Base-by-base conservation (phyloP, 1,284 basidiomycete species). In the Paramarasmius palmivorus region DNA sequence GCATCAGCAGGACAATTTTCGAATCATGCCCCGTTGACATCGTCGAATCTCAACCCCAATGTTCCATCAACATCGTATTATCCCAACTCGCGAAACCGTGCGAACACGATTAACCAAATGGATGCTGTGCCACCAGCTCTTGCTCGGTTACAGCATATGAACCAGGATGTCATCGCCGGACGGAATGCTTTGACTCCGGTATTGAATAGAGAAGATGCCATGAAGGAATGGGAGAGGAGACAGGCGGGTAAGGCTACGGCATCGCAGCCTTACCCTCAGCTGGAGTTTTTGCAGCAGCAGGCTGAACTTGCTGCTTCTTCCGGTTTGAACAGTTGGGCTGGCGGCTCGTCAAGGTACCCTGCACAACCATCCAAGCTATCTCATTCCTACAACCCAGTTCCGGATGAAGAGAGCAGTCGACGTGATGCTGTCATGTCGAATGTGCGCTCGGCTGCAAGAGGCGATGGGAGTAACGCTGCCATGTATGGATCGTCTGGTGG, bases 91-190 rank as follows among this genome's bases (percentile, higher is more conserved):
- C 83, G 84, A 12, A 83, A 82, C 17, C 81, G 94, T 23, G 90
- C 93, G 10, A 95, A 95, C 68, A 97, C 95, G 29, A 90, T 95
- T 71, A 89, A 90, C 64, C 88, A 85, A 65, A 86, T 93, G 82
- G 94, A 96, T 65, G 81, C 86, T 56, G 88, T 98, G 17, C 96
- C 96, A 19, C 93, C 95, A 12, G 93, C 94, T 48, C 75, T 98
- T 46, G 93, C 93, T 14, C 81, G 93, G 20, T 70, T 95, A 60
- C 90, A 93, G 50, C 90, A 92, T 52, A 92, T 95, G 83, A 92
- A 91, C 50, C 84, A 92, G 59, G 90, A 95, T 65, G 84, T 90
- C 52, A 92, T 92, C 50, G 81, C 80, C 37, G 90, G 87, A 37
- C 82, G 88, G 57, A 93, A 90, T 65, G 87, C 90, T 19, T 71